phyloP scores from a whole-genome alignment of 176 grass and related monocot species.

The Saccharum spontaneum region DNA sequence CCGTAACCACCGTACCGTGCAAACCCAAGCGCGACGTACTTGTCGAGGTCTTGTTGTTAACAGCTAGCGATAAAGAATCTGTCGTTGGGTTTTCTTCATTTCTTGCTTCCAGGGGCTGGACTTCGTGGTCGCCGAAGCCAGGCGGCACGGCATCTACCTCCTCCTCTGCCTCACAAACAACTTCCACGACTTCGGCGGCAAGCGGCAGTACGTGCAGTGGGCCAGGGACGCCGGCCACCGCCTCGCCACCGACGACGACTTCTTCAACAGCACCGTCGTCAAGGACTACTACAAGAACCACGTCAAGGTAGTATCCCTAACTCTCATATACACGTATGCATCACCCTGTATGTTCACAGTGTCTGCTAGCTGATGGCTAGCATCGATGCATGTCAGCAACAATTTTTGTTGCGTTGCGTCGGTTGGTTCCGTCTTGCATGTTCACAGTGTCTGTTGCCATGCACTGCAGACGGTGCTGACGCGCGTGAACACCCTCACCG shows the following conservation, averaged over 20 bases:
- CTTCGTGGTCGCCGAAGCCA: conserved; percentile 72
- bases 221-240: conserved; percentile 40
- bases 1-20: too few relatives aligned
- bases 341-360: too few relatives aligned
- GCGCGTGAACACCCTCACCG: conserved; percentile 70
- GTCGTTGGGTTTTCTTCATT: neutral
- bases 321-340: too few relatives aligned
- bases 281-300: conserved; percentile 76
- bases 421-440: neutral
- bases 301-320: conserved; percentile 28
- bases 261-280: conserved; percentile 61
- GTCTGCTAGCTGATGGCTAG: neutral
- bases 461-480: conserved; percentile 50
- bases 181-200: conserved; percentile 70
- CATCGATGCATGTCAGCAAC: neutral
- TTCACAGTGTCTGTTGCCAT: neutral
- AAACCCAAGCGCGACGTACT: too few relatives aligned
- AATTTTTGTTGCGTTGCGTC: too few relatives aligned
- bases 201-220: conserved; percentile 74
- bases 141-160: conserved; percentile 53
- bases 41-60: neutral
- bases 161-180: conserved; percentile 86
- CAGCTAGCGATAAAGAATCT: too few relatives aligned
- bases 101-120: conserved; percentile 49
- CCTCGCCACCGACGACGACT: conserved; percentile 56